Percentiles rank a stretch among this genome's conserved stretches.
Conservation (phyloP, 768 basidiomycete species). For the Termitomyces sp. region DNA sequence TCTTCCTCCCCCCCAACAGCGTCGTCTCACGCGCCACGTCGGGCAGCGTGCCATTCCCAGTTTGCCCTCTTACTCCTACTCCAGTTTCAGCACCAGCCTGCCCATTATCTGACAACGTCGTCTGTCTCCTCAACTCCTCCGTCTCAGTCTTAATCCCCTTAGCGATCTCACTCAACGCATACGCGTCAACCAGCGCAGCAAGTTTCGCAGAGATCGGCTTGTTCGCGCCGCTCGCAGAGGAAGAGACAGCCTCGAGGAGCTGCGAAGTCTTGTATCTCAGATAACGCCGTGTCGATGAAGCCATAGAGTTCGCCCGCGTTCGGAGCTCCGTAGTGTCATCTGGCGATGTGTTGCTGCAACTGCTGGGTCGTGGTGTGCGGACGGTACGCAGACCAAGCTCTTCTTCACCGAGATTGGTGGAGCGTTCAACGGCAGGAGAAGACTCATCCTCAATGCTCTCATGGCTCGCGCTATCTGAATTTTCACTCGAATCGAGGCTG, state of each 20-base stretch:
- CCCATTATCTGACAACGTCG: slow-evolving; percentile 18
- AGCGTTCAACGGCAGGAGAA: slow-evolving; percentile 24
- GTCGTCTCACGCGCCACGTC: slow-evolving; percentile 68
- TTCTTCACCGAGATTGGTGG: slow-evolving; percentile 54
- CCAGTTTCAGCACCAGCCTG: slow-evolving; percentile 19
- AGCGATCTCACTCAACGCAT: slow-evolving; percentile 63
- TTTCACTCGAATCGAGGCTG: slow-evolving; percentile 30
- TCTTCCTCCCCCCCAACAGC: slow-evolving; percentile 64
- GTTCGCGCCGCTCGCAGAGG: slow-evolving; percentile 20
- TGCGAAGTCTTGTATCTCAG: slow-evolving; percentile 74
- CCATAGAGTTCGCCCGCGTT: slow-evolving; percentile 37
- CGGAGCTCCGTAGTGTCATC: slow-evolving; percentile 50
- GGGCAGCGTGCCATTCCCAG: slow-evolving; percentile 39
- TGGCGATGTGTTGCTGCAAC: slow-evolving; percentile 14
- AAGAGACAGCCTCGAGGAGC: slow-evolving; percentile 53
- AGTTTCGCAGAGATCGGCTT: slow-evolving; percentile 53
- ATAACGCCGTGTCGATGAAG: slow-evolving; percentile 42
- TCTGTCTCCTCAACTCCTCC: slow-evolving; percentile 37
- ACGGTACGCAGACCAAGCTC: slow-evolving; percentile 56
- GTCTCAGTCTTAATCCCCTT: slow-evolving; percentile 58
- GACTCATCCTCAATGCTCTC: slow-evolving; percentile 22
- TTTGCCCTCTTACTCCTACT: slow-evolving; percentile 1
- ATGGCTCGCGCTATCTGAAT: slow-evolving; percentile 14
- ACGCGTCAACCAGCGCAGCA: slow-evolving; percentile 66
- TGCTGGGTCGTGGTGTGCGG: slow-evolving; percentile 30